Base-by-base conservation (phyloP, 2,329 filamentous ascomycete species). In the Gremmenia infestans region DNA sequence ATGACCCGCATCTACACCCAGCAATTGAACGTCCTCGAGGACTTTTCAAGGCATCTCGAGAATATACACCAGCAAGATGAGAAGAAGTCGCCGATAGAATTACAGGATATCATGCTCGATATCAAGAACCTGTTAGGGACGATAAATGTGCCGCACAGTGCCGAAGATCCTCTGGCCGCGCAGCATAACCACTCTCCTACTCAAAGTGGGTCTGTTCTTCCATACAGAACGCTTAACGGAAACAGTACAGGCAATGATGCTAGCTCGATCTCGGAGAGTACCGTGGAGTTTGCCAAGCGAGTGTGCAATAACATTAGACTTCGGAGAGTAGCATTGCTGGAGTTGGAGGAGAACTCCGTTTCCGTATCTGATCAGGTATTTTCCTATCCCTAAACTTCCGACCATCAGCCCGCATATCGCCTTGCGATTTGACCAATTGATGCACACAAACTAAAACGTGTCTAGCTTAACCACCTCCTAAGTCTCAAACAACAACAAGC, bases 401-500 rank as follows among this genome's bases (percentile, higher is more conserved):
- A 23, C 1, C n/a, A 19, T 23, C 17, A 5, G 6, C 22, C 11
- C 42, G 36, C 22, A 23, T 12, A 15, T 40, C 8, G 14, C 4
- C 42, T 22, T 3, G 3, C 17, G 9, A 5, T 9, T 8, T 6
- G 8, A 12, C 42, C 19, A 45, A 22, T 11, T 7, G 14, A 40
- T 17, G 14, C 37, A n/a, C 11, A n/a, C 37, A n/a, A 14, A 19
- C n/a, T 23, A 23, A 45, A 2, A 45, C 5, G 9, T 45, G 6
- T 19, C 35, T 19, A 57, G 57, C 36, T 60, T 36, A 50, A 55
- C 14, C 71, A 74, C 52, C 65, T 78, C 1, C 63, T 77, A 2
- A 68, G 65, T 0, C 64, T 78, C 22, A 78, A 78, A 54, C 74
- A 77, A 36, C 75, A 78, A 56, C 75, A 78, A 53, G 73, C 74